Conservation (phyloP, 1,284 basidiomycete genomes). For the Boletus mariae region DNA sequence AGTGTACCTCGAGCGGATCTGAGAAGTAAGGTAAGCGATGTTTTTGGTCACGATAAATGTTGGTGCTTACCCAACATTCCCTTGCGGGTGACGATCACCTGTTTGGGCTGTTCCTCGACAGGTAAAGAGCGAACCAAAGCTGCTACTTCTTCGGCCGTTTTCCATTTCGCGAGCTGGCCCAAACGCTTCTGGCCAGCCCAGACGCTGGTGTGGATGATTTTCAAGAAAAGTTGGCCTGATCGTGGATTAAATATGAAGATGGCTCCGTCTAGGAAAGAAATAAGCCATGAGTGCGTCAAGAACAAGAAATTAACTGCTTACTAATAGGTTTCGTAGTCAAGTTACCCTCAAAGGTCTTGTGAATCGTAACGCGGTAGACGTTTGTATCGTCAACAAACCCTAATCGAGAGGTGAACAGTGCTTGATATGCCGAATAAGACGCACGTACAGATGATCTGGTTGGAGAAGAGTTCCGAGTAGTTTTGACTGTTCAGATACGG, state of each 20-base stretch:
- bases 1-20: constrained; percentile 96
- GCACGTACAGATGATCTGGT: constrained; percentile 91
- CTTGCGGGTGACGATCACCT: constrained; percentile 99
- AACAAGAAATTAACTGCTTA: constrained; percentile 32
- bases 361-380: constrained; percentile 99
- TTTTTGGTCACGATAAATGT: neutral
- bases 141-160: constrained; percentile 99
- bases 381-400: constrained; percentile 99
- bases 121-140: constrained; percentile 95
- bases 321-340: constrained; percentile 99
- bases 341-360: constrained; percentile 99
- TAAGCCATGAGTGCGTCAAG: constrained; percentile 1
- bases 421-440: neutral
- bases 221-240: constrained; percentile 97
- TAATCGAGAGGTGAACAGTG: constrained; percentile 25
- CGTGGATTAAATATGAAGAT: constrained; percentile 99
- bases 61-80: constrained; percentile 84
- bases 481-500: constrained; percentile 98
- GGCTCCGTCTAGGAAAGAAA: constrained; percentile 68
- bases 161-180: constrained; percentile 99
- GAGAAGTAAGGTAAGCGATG: constrained; percentile 6
- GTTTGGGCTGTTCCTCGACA: constrained; percentile 99
- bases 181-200: constrained; percentile 99
- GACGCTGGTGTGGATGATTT: constrained; percentile 99
- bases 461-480: constrained; percentile 97